Conservation (phyloP, 2,329 filamentous ascomycete genomes). For the Orbilia javanica region DNA sequence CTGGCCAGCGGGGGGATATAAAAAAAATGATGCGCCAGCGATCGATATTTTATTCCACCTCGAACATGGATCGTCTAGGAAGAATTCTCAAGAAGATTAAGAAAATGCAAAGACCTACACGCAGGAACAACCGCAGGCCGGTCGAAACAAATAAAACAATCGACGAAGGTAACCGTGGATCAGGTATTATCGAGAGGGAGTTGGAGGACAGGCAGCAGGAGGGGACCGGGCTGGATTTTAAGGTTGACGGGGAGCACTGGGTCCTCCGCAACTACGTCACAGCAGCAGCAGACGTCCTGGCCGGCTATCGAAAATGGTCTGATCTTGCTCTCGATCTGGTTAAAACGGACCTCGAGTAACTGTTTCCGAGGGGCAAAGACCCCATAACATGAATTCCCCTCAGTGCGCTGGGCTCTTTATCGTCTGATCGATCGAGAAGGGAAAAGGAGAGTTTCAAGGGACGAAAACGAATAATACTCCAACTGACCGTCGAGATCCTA, state of each 20-base stretch:
- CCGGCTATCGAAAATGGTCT: constrained; percentile 14
- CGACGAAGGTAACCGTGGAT: background rate
- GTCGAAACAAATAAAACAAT: background rate
- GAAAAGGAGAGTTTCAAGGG: background rate
- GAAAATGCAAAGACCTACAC: background rate
- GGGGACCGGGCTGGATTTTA: background rate
- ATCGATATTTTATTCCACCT: background rate
- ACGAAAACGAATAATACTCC: no score
- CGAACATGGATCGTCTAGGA: no score
- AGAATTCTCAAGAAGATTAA: no score
- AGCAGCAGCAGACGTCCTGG: background rate
- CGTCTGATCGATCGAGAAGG: background rate
- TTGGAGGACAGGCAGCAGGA: background rate
- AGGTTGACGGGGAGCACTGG: no score
- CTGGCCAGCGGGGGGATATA: no score
- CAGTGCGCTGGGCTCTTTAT: background rate
- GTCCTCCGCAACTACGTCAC: constrained; percentile 35
- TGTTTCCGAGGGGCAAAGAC: constrained; percentile 24
- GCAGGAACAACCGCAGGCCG: background rate
- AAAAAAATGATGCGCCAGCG: background rate
- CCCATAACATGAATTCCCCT: no score
- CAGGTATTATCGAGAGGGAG: background rate
- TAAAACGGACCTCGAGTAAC: background rate
- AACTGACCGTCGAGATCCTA: background rate
- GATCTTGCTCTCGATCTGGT: constrained; percentile 39